A percentile compares a stretch with the other conserved stretches of the same genome.
These are phyloP conservation scores for Boletellus emodensis DNA, from an alignment of 768 basidiomycete genomes.

Conservation along the genomic window DNA sequence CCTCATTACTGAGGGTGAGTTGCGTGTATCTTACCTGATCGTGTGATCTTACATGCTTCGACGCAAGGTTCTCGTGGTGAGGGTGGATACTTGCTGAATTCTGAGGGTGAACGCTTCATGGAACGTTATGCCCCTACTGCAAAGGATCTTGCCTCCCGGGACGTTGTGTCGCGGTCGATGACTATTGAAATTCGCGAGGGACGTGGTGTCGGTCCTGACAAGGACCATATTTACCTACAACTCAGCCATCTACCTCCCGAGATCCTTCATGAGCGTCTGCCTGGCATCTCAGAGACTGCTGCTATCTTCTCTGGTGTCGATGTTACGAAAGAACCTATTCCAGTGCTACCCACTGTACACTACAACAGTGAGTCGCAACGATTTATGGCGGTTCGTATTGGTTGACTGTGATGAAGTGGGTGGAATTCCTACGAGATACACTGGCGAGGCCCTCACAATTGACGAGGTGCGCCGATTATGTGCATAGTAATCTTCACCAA, in stretches of 20 bases:
- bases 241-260: conserved; percentile 96
- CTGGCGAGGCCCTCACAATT: conserved; percentile 90
- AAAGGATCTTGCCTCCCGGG: conserved; percentile 98
- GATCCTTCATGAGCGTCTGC: conserved; percentile 92
- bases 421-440: conserved; percentile 98
- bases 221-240: conserved; percentile 95
- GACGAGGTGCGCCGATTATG: conserved; percentile 49
- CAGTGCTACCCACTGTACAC: conserved; percentile 96
- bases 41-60: background rate
- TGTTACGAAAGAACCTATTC: conserved; percentile 99
- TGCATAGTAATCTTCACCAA: background rate
- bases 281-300: conserved; percentile 99
- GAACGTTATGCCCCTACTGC: conserved; percentile 99
- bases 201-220: conserved; percentile 97
- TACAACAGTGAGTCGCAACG: conserved; percentile 79
- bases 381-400: background rate
- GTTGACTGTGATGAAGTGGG: conserved; percentile 62
- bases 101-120: conserved; percentile 99
- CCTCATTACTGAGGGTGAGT: conserved; percentile 91
- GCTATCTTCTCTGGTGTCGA: conserved; percentile 99
- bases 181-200: conserved; percentile 98
- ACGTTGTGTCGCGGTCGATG: conserved; percentile 99
- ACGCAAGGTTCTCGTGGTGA: conserved; percentile 90
- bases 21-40: background rate
- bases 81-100: conserved; percentile 97